These are phyloP conservation scores for Podila clonocystis DNA, from an alignment of 192 early-diverging fungal genomes.

Conservation along the genomic window DNA sequence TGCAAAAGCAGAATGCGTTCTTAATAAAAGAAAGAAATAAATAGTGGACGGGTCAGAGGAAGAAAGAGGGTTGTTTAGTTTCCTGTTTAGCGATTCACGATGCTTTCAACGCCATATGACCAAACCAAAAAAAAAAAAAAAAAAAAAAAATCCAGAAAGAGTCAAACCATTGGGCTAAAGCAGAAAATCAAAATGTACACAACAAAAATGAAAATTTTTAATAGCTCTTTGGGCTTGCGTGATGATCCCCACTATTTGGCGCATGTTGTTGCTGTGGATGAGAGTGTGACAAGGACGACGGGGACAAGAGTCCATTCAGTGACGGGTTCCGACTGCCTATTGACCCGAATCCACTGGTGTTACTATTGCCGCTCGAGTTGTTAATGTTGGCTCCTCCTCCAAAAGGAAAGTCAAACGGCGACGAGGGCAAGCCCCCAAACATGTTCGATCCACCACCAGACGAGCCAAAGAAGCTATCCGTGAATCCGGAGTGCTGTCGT, in stretches of 20 bases:
- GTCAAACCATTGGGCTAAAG: too few species aligned
- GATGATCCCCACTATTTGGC: too few species aligned
- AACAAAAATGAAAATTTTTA: too few species aligned
- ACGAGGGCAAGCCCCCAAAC: neutral
- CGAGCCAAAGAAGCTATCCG: slow-evolving; percentile 42
- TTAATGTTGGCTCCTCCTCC: neutral
- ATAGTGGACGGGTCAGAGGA: neutral
- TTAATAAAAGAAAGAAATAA: neutral
- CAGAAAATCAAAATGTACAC: too few species aligned
- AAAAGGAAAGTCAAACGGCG: neutral
- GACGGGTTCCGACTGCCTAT: neutral
- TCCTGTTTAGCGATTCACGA: too few species aligned
- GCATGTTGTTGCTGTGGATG: slow-evolving; percentile 15
- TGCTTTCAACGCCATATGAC: too few species aligned
- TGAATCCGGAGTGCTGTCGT: slow-evolving; percentile 15
- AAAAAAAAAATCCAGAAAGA: too few species aligned
- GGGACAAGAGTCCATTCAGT: too few species aligned
- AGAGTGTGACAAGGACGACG: neutral
- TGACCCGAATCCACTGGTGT: neutral
- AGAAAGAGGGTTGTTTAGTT: too few species aligned
- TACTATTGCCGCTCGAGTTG: neutral
- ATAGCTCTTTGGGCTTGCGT: too few species aligned
- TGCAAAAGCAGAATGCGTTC: slow-evolving; percentile 37
- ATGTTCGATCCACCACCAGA: neutral
- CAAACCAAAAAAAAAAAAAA: too few species aligned